Base-by-base conservation (phyloP, 2,329 filamentous ascomycete species). In the Penicillium sp. region DNA sequence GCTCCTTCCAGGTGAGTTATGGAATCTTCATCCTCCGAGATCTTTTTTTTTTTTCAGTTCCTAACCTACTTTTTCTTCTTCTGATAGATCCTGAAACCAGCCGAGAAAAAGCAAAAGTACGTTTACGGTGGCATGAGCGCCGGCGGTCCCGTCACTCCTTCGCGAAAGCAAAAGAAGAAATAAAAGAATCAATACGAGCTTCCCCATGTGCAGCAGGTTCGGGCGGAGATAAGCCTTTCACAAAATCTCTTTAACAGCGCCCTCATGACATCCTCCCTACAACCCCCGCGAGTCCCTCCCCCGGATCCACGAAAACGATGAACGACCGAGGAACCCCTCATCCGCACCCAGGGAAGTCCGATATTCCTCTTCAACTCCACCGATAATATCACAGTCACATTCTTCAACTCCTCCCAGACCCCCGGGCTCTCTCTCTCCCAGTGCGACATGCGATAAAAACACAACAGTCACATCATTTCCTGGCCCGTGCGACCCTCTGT, bases 71-170 rank as follows among this genome's bases (percentile, higher is more conserved):
- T 49, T 52, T n/a, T 54, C 33, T 25, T 27, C 50, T 50, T 48
- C 43, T 47, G 54, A 29, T 69, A 96, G 91, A 97, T 99, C 76
- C 85, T 99, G 82, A 99, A 97, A 84, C 94, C 94, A 74, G 94
- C 94, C 79, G 94, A 99, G 86, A 99, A 99, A 89, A 99, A 99
- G 89, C 93, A 97, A 91, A 97, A 97, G 93, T 97, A 96, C 84
- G 93, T 95, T 76, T 85, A 87, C 81, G 83, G 83, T 81, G 83
- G 84, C 81, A 83, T 89, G 79, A 87, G 85, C 81, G 84, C 84
- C 81, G 83, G 85, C 82, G 84, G 83, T 81, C 84, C 85, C 77
- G 82, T 84, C 79, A 87, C 86, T 84, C 82, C 86, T 83, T 84
- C 86, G 78, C 82, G 84, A 81, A 90, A 88, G 78, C 83, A 84